phyloP scores from a whole-genome alignment of 2,329 filamentous ascomycete genomes.

The Camillea tinctor region DNA sequence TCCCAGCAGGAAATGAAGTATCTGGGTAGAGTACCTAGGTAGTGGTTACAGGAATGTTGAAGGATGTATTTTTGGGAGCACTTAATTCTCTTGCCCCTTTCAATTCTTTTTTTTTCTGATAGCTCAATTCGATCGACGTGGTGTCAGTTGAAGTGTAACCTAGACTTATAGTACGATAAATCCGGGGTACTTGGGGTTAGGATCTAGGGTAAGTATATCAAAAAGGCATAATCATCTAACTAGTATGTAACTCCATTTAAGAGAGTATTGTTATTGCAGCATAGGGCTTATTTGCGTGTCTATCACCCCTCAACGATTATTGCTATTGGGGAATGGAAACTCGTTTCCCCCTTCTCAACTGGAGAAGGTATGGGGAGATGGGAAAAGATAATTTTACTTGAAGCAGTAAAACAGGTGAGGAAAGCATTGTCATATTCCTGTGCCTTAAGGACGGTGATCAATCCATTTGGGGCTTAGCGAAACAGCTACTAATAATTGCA shows the following conservation, averaged over 20 bases:
- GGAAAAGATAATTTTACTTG: conserved; percentile 12
- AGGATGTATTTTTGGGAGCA: conserved; percentile 4
- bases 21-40: neutral
- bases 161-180: neutral
- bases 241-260: conserved; percentile 9
- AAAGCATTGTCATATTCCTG: conserved; percentile 8
- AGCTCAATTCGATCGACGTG: conserved; percentile 4
- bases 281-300: conserved; percentile 23
- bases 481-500: conserved; percentile 6
- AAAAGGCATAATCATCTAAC: too few relatives aligned
- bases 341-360: conserved; percentile 5
- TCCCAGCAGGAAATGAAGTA: neutral
- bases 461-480: conserved; percentile 15
- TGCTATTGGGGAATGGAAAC: conserved; percentile 9
- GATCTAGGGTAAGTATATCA: conserved; percentile 3
- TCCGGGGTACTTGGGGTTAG: conserved; percentile 12
- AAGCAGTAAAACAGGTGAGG: conserved; percentile 1
- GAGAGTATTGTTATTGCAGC: conserved; percentile 8
- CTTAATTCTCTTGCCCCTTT: conserved; percentile 4
- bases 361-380: conserved; percentile 4
- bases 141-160: conserved; percentile 2
- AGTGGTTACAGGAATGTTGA: conserved; percentile 6
- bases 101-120: conserved; percentile 2
- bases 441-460: conserved; percentile 14
- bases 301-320: conserved; percentile 13